Percentiles rank a stretch among this genome's conserved stretches.
These are phyloP conservation scores for Camelina neglecta DNA, from an alignment of 345 rosid species.

Conservation along the genomic window DNA sequence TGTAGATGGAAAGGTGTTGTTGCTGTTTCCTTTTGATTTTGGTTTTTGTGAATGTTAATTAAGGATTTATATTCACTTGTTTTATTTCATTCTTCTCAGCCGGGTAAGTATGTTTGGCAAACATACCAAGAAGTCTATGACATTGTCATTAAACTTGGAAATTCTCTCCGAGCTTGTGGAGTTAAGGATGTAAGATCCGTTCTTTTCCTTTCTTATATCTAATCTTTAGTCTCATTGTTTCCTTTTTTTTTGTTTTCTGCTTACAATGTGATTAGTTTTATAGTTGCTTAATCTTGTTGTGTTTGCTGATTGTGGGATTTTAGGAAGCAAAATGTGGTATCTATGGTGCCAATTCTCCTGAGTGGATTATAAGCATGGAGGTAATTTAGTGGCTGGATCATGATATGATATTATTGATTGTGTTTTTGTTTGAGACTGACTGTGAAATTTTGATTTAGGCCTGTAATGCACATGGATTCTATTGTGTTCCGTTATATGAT, in stretches of 20 bases:
- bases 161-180: conserved; percentile 75
- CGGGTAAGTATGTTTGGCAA: conserved; percentile 76
- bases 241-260: background rate
- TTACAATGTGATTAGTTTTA: background rate
- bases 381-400: conserved; percentile 34
- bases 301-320: conserved; percentile 25
- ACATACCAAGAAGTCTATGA: conserved; percentile 76
- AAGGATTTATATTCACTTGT: background rate
- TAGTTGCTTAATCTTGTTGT: background rate
- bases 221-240: background rate
- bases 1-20: conserved; percentile 65
- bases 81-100: conserved; percentile 49
- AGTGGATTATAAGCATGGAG: conserved; percentile 97
- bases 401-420: conserved; percentile 9
- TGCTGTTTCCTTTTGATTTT: background rate
- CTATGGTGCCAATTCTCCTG: conserved; percentile 76
- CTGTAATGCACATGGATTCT: conserved; percentile 88
- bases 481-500: conserved; percentile 87
- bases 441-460: conserved; percentile 59
- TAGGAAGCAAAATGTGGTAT: conserved; percentile 87
- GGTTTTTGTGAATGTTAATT: background rate
- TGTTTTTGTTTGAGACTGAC: conserved; percentile 22
- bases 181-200: conserved; percentile 54
- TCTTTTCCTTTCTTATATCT: background rate
- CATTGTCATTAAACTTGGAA: conserved; percentile 72